Percentiles rank a stretch among this genome's conserved stretches.
phyloP scores from a whole-genome alignment of 2,329 filamentous ascomycete species.

The Dendrostoma leiphaemia region DNA sequence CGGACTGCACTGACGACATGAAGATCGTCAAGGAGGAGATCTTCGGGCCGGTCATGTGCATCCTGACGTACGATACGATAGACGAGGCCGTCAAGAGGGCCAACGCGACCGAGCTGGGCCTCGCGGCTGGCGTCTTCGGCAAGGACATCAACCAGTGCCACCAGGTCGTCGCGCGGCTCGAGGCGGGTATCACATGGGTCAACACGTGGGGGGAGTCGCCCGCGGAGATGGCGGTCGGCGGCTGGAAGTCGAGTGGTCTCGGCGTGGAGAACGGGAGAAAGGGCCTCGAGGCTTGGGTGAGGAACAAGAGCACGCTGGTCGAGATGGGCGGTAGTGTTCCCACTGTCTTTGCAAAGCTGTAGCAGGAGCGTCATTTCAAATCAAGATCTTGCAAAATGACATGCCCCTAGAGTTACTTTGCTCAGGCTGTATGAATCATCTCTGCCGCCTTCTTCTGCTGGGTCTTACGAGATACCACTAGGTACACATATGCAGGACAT shows the following conservation, averaged over 20 bases:
- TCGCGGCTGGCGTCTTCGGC: slow-evolving; percentile 83
- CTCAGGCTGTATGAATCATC: too few species aligned
- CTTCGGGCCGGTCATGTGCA: slow-evolving; percentile 83
- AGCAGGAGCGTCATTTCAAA: slow-evolving; percentile 21
- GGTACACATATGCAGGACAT: too few species aligned
- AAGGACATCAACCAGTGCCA: slow-evolving; percentile 73
- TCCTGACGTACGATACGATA: slow-evolving; percentile 69
- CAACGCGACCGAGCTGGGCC: slow-evolving; percentile 73
- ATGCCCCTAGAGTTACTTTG: too few species aligned
- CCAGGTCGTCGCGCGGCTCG: slow-evolving; percentile 64
- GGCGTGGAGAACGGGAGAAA: slow-evolving; percentile 82
- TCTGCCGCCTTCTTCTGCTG: too few species aligned
- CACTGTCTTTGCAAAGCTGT: slow-evolving; percentile 73
- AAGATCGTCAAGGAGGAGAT: slow-evolving; percentile 79
- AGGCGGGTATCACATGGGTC: slow-evolving; percentile 88
- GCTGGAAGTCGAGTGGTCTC: slow-evolving; percentile 87
- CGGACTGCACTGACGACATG: slow-evolving; percentile 82
- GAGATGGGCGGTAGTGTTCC: slow-evolving; percentile 72
- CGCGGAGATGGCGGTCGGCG: slow-evolving; percentile 88
- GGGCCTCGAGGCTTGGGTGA: slow-evolving; percentile 78
- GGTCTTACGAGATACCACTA: too few species aligned
- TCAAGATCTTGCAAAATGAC: too few species aligned
- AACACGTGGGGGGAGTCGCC: slow-evolving; percentile 93
- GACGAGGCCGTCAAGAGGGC: slow-evolving; percentile 70
- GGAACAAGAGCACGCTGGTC: slow-evolving; percentile 84